Base-by-base conservation (phyloP, 371 early-diverging fungal genomes). In the Mortierella sp. region DNA sequence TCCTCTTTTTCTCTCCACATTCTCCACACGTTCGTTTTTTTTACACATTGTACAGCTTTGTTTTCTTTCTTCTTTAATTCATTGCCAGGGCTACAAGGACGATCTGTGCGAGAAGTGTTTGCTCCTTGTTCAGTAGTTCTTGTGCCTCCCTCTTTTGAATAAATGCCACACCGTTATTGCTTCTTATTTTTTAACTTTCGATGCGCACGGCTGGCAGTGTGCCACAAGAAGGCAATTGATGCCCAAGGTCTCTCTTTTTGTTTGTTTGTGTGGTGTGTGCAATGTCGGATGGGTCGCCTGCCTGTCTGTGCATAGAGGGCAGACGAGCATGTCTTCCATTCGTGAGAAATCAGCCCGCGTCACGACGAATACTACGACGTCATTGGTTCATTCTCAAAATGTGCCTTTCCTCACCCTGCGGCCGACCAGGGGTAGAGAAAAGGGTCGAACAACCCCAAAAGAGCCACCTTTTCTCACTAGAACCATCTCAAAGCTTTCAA, bases 331-430 rank as follows among this genome's bases (percentile, higher is more conserved):
- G 13, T 10, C 55, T 8, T n/a, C n/a, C n/a, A n/a, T n/a, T 53
- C 54, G 54, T 70, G 55, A 31, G 69, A 50, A 43, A 59, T 37
- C 69, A 37, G 24, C 44, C 69, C 75, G 28, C 31, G 69, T 67
- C 67, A 67, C 67, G 19, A 2, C 4, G 10, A 67, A 67, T 67
- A 37, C 67, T 67, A 40, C 67, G 67, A 67, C 67, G 67, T 67
- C 67, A 67, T 67, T 67, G 67, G 67, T 40, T 3, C 64, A 16
- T 9, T 54, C 14, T 8, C 10, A 59, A 26, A n/a, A 14, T 46
- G 6, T 46, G 46, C 13, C 53, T n/a, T n/a, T n/a, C n/a, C n/a
- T n/a, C n/a, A n/a, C n/a, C n/a, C n/a, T n/a, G n/a, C n/a, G n/a
- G n/a, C n/a, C n/a, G n/a, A n/a, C 21, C 55, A 61, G 61, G 61